Evolutionary conservation across 2,329 filamentous ascomycete genomes (phyloP).

Genomic region (Xylaria sp.): DNA sequence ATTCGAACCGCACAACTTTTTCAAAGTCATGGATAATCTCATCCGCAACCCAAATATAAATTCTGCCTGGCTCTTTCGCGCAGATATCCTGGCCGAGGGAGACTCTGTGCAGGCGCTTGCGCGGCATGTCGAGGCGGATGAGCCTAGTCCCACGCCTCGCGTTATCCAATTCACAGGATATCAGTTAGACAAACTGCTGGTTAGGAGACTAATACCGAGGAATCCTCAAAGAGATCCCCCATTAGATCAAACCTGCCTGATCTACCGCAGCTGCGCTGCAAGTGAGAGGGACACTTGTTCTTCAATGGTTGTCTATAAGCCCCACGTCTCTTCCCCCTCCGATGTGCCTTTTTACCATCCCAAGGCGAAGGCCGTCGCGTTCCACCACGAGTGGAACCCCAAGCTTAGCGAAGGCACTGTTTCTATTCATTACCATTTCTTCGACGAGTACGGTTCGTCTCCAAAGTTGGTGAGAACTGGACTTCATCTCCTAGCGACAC

Average conservation of each 20-base stretch:
- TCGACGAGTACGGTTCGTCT: slow-evolving; percentile 43
- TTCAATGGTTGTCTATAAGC: slow-evolving; percentile 76
- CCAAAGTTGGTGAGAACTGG: slow-evolving; percentile 69
- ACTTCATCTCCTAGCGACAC: slow-evolving; percentile 68
- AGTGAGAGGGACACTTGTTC: slow-evolving; percentile 48
- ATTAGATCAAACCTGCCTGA: slow-evolving; percentile 82
- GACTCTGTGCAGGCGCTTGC: slow-evolving; percentile 43
- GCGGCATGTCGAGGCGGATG: slow-evolving; percentile 38
- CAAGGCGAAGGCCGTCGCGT: slow-evolving; percentile 73
- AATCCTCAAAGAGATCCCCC: slow-evolving; percentile 77
- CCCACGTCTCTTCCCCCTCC: slow-evolving; percentile 66
- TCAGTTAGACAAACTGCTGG: slow-evolving; percentile 65
- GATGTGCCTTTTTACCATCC: slow-evolving; percentile 91
- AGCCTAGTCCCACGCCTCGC: slow-evolving; percentile 37
- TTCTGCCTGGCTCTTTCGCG: slow-evolving; percentile 77
- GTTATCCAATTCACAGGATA: slow-evolving; percentile 55
- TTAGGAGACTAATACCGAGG: slow-evolving; percentile 80
- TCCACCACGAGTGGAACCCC: slow-evolving; percentile 70
- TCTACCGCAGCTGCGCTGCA: slow-evolving; percentile 56
- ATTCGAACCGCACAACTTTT: slow-evolving; percentile 69
- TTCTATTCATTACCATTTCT: slow-evolving; percentile 67
- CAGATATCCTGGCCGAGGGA: slow-evolving; percentile 71
- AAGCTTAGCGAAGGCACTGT: slow-evolving; percentile 52
- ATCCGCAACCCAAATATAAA: slow-evolving; percentile 82
- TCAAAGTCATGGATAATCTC: slow-evolving; percentile 73